A percentile compares a stretch with the other conserved stretches of the same genome.
These are phyloP conservation scores for Porphyrellus cyaneotinctus DNA, from an alignment of 768 basidiomycete genomes.

Conservation along the genomic window DNA sequence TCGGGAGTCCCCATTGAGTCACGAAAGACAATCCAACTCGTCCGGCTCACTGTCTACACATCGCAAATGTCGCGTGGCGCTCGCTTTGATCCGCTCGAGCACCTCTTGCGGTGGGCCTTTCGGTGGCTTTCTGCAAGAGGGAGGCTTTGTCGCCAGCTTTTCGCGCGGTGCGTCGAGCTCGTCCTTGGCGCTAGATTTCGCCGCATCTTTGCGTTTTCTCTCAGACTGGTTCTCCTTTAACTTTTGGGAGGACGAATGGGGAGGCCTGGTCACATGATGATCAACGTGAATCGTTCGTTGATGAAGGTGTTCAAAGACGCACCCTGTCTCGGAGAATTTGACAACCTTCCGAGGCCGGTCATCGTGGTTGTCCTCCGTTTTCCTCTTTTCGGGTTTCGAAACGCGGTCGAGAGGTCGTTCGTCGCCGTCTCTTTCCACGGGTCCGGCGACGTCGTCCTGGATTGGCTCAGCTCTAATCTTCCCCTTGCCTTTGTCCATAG, in stretches of 20 bases:
- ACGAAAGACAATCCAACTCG: conserved; percentile 45
- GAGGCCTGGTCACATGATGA: background rate
- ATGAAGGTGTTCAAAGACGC: background rate
- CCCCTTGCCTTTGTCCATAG: background rate
- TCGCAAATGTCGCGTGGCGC: conserved; percentile 18
- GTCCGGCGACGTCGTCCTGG: background rate
- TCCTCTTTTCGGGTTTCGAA: conserved; percentile 17
- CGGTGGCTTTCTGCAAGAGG: conserved; percentile 10
- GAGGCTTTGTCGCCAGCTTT: background rate
- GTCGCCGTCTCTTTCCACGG: background rate
- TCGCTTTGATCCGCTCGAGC: conserved; percentile 35
- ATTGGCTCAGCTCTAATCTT: background rate
- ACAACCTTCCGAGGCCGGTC: conserved; percentile 23
- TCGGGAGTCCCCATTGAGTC: conserved; percentile 5
- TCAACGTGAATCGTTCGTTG: background rate
- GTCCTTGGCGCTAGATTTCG: background rate
- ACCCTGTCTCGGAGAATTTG: conserved; percentile 16
- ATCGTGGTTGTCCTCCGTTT: conserved; percentile 19
- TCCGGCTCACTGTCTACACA: conserved; percentile 37
- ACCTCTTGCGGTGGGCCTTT: conserved; percentile 40
- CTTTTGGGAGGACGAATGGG: conserved; percentile 24
- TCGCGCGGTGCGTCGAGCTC: background rate
- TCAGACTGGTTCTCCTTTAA: conserved; percentile 33
- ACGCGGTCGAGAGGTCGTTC: background rate
- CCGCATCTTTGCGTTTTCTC: background rate